Conservation (phyloP, 2,329 filamentous ascomycete genomes). For the Byssoonygena ceratinophila region DNA sequence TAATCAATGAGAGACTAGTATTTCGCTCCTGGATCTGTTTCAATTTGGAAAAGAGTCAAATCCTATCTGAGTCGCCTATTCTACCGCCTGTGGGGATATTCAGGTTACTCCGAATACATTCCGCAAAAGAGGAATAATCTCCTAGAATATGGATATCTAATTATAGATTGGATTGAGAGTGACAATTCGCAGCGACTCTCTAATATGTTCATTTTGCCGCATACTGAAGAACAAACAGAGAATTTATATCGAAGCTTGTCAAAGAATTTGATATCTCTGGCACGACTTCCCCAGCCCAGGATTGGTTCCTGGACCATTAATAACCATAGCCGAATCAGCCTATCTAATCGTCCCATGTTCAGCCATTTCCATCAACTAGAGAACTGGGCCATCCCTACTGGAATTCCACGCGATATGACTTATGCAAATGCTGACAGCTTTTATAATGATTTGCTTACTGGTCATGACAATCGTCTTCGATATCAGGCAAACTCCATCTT, state of each 20-base stretch:
- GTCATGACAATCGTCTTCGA: constrained; percentile 20
- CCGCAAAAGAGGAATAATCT: constrained; percentile 10
- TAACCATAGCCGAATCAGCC: too few species aligned
- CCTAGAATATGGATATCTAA: constrained; percentile 12
- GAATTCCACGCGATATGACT: too few species aligned
- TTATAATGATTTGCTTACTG: constrained; percentile 19
- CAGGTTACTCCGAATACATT: constrained; percentile 7
- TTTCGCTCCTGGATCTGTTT: constrained; percentile 8
- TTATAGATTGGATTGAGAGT: constrained; percentile 15
- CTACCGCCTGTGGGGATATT: background rate
- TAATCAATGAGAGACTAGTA: constrained; percentile 10
- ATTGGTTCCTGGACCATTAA: too few species aligned
- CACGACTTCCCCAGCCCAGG: too few species aligned
- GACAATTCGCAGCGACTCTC: constrained; percentile 11
- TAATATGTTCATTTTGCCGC: constrained; percentile 7
- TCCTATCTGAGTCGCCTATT: constrained; percentile 11
- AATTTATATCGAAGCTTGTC: constrained; percentile 18
- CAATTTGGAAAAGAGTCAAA: constrained; percentile 12
- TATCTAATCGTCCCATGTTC: too few species aligned
- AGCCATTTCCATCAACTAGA: too few species aligned
- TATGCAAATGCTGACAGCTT: too few species aligned
- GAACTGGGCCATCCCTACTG: too few species aligned
- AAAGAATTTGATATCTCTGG: constrained; percentile 17
- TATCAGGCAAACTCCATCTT: constrained; percentile 19
- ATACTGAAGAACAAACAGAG: constrained; percentile 15